Percentiles rank a stretch among this genome's conserved stretches.
Evolutionary conservation across 1,139 yeast genomes (phyloP).

Genomic region (Hansenula lynferdii): DNA sequence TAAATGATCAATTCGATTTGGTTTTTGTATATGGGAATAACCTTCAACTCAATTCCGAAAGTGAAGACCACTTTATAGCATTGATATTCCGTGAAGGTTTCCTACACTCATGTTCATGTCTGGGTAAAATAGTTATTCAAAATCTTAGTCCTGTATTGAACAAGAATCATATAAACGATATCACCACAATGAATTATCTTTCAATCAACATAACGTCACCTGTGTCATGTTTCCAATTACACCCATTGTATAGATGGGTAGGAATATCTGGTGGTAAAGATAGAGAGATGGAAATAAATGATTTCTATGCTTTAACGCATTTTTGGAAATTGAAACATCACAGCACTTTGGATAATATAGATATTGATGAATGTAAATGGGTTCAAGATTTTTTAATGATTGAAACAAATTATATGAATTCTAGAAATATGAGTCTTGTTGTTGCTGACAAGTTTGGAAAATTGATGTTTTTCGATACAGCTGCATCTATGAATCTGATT

Average conservation of each 20-base stretch:
- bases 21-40: neutral
- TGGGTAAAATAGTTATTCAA: conserved; percentile 1
- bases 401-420: neutral
- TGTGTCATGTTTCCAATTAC: conserved; percentile 1
- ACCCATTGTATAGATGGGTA: neutral
- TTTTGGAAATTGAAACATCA: conserved; percentile 1
- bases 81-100: neutral
- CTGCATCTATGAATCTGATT: neutral
- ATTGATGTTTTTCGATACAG: conserved; percentile 1
- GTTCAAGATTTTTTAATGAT: conserved; percentile 1
- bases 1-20: neutral
- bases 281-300: conserved; percentile 2
- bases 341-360: neutral
- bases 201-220: neutral
- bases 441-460: conserved; percentile 1
- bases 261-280: conserved; percentile 2
- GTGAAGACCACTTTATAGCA: neutral
- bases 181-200: neutral
- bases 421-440: neutral
- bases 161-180: neutral
- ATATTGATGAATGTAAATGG: conserved; percentile 2
- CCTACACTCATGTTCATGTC: conserved; percentile 1
- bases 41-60: neutral
- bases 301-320: conserved; percentile 1
- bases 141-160: neutral